phyloP scores from a whole-genome alignment of 2,329 filamentous ascomycete genomes.

The Aspergillus ibericus region DNA sequence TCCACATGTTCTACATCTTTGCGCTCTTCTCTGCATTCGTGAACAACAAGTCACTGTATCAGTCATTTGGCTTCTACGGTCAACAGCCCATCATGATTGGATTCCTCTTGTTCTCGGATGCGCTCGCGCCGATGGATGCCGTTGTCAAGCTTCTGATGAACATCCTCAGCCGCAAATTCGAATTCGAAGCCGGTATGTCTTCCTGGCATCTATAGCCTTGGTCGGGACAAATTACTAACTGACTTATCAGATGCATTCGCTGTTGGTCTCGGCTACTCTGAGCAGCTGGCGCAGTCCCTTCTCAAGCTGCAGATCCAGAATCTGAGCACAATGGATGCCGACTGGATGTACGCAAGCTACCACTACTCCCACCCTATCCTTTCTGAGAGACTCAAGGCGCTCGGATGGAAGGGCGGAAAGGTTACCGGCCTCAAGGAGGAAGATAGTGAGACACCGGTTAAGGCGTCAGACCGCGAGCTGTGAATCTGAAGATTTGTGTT shows the following conservation, averaged over 20 bases:
- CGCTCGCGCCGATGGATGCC: conserved; percentile 92
- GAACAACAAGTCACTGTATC: conserved; percentile 88
- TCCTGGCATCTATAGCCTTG: neutral
- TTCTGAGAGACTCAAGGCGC: conserved; percentile 84
- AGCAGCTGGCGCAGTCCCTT: conserved; percentile 79
- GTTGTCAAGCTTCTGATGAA: conserved; percentile 95
- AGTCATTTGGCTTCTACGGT: conserved; percentile 82
- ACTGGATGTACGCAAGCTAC: conserved; percentile 97
- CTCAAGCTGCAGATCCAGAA: conserved; percentile 99
- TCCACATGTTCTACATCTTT: conserved; percentile 96
- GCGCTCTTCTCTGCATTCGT: conserved; percentile 95
- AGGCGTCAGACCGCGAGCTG: conserved; percentile 74
- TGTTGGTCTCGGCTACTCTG: conserved; percentile 75
- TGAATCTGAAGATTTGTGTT: conserved; percentile 56
- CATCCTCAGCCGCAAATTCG: conserved; percentile 87
- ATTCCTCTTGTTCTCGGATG: conserved; percentile 95
- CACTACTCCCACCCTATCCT: conserved; percentile 98
- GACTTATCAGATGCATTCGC: conserved; percentile 70
- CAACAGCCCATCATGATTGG: conserved; percentile 92
- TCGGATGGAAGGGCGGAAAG: conserved; percentile 74
- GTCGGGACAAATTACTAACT: conserved; percentile 22
- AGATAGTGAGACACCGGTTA: conserved; percentile 61
- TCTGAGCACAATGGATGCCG: conserved; percentile 96
- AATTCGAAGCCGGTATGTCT: conserved; percentile 80
- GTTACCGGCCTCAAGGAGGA: conserved; percentile 50